Evolutionary conservation across 2,329 filamentous ascomycete species (phyloP), one percentile per base, ranked within the genome.

Genomic region (Blumeriella jaapii): DNA sequence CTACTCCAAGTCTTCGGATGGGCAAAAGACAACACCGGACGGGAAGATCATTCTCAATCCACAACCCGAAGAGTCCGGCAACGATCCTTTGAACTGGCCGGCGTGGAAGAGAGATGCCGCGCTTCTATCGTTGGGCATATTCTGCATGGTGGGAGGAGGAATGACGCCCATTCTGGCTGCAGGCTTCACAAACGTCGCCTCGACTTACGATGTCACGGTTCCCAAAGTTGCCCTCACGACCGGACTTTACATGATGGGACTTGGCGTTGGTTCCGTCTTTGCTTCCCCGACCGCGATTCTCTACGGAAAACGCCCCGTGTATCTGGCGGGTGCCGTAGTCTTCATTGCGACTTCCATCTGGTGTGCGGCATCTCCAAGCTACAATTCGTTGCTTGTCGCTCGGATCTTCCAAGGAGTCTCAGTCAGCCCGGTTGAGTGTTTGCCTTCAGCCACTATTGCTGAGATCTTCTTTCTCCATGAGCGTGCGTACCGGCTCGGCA

Each of bases 401-500:
- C 72, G 89, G 35, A 76, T 96, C 30, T 80, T 95, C 42, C 84
- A 93, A 57, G 91, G 89, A 3, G 66, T 95, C 7, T 80, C 86
- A 0, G 78, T 95, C 31, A 91, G 83, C 46, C 85, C 86, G 0
- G 84, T 94, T 6, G 89, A 96, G 57, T 93, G 86, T 52, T 68
- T 96, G 18, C 89, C 89, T 0, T 93, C 85, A 4, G 87, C 89
- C 11, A 94, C 86, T 0, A 89, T 96, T 51, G 86, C 87, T 3
- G 89, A 96, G 58, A 95, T 96, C 41, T 96, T 87, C 63, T 95
- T 94, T 54, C 65, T 96, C 13, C 89, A 96, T 51, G 89, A 96
- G 60, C 71, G 89, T 41, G 89, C 89, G 0, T 96, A 87, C 55
- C 79, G 89, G 4, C 75, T 96, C 28, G 91, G 91, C 7, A 86